These are phyloP conservation scores for Carpinus viminea DNA, from an alignment of 306 rosid species.

Conservation along the genomic window DNA sequence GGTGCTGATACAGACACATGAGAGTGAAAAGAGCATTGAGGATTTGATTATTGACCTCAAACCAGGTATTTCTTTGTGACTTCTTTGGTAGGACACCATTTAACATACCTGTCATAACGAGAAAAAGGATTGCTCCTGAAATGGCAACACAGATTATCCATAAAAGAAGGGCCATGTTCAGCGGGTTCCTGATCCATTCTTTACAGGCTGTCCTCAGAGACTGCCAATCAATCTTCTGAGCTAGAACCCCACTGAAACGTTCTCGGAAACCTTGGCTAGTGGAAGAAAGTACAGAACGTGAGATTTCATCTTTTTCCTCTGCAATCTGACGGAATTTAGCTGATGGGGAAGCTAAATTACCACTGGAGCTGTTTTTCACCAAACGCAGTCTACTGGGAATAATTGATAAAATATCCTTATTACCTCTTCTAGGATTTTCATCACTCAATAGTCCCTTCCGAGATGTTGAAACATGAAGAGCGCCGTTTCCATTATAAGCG, in stretches of 20 bases:
- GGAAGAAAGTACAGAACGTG: slow-evolving; percentile 26
- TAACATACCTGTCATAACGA: slow-evolving; percentile 64
- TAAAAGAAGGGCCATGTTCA: slow-evolving; percentile 52
- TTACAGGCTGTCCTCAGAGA: slow-evolving; percentile 30
- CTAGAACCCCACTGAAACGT: slow-evolving; percentile 12
- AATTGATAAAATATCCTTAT: slow-evolving; percentile 5
- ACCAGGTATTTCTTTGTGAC: slow-evolving; percentile 52
- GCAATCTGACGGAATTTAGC: slow-evolving; percentile 16
- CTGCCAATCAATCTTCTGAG: slow-evolving; percentile 38
- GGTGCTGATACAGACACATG: slow-evolving; percentile 64
- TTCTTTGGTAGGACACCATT: slow-evolving; percentile 38
- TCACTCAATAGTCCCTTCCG: slow-evolving; percentile 27
- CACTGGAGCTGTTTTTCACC: neutral
- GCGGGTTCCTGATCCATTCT: slow-evolving; percentile 51
- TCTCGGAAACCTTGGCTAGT: slow-evolving; percentile 8
- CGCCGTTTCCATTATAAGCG: slow-evolving; percentile 15
- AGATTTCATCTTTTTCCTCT: slow-evolving; percentile 25
- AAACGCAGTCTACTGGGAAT: slow-evolving; percentile 4
- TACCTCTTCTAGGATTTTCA: slow-evolving; percentile 23
- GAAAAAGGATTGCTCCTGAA: slow-evolving; percentile 62
- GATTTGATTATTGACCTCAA: slow-evolving; percentile 63
- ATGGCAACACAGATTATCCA: slow-evolving; percentile 49
- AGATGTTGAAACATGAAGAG: slow-evolving; percentile 36
- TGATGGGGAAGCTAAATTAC: slow-evolving; percentile 24
- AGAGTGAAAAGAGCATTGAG: slow-evolving; percentile 70